A percentile compares a stretch with the other conserved stretches of the same genome.
phyloP scores from a whole-genome alignment of 306 rosid genomes.

The Lathyrus sativus region DNA sequence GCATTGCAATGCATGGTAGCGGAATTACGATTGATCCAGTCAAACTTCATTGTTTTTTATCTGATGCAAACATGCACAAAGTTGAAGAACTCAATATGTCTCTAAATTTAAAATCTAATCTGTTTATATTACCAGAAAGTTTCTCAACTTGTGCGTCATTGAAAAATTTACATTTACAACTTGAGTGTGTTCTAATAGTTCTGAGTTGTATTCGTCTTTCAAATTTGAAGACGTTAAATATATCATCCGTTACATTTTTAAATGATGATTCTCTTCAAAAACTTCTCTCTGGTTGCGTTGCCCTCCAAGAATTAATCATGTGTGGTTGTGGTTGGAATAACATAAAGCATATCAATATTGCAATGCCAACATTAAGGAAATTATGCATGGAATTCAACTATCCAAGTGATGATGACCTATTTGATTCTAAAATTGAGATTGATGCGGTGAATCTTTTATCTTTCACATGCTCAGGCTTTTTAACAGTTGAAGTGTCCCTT shows the following conservation, averaged over 20 bases:
- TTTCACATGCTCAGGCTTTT: constrained; percentile 2
- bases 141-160: constrained; percentile 20
- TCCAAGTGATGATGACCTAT: too few species aligned
- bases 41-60: not conserved
- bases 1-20: not conserved
- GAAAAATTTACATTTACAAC: not conserved
- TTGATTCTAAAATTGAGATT: not conserved
- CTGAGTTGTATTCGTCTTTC: not conserved
- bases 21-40: not conserved
- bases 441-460: constrained; percentile 33
- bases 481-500: constrained; percentile 7
- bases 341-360: not conserved
- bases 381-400: not conserved
- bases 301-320: not conserved
- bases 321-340: constrained; percentile 11
- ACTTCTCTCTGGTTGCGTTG: constrained; percentile 6
- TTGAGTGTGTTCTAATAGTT: not conserved
- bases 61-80: constrained; percentile 5
- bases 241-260: constrained; percentile 2
- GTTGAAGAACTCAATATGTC: constrained; percentile 23
- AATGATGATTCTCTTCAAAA: constrained; percentile 6
- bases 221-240: not conserved
- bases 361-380: not conserved
- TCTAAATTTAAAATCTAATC: not conserved
- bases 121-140: constrained; percentile 4